Conservation (phyloP, 2,329 filamentous ascomycete species). For the Dendrostoma leiphaemia region DNA sequence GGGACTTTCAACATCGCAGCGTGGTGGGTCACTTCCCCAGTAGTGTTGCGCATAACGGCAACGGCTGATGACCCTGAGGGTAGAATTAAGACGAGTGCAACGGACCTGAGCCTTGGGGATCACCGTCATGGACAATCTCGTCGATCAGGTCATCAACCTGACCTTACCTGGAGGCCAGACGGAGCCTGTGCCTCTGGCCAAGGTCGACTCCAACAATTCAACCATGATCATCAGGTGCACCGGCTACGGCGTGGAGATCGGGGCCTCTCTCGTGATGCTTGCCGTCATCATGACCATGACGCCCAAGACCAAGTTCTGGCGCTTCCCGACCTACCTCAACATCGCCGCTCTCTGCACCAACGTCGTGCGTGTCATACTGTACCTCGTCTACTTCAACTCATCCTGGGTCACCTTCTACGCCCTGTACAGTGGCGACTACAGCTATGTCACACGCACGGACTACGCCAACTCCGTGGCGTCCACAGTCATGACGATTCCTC, state of each 20-base stretch:
- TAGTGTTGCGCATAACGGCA: too few species aligned
- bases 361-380: conserved; percentile 56
- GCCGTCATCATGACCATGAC: conserved; percentile 67
- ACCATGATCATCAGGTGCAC: conserved; percentile 42
- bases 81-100: not conserved
- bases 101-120: not conserved
- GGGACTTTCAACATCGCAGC: too few species aligned
- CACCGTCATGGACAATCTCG: not conserved
- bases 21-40: not conserved
- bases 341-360: conserved; percentile 58
- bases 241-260: conserved; percentile 70
- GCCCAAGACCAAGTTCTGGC: conserved; percentile 60
- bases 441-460: conserved; percentile 39
- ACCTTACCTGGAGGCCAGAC: not conserved
- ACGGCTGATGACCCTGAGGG: not conserved
- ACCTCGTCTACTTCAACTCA: conserved; percentile 59
- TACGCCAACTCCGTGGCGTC: conserved; percentile 36
- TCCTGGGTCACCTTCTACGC: conserved; percentile 61
- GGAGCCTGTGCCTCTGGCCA: not conserved
- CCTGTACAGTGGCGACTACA: conserved; percentile 53
- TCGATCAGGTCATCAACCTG: conserved; percentile 11
- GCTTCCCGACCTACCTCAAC: conserved; percentile 66
- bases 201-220: conserved; percentile 31
- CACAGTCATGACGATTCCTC: conserved; percentile 41
- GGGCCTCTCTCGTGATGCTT: conserved; percentile 64